These are phyloP conservation scores for Eimeria sp. DNA, from an alignment of 169 alveolate species.

Conservation along the genomic window DNA sequence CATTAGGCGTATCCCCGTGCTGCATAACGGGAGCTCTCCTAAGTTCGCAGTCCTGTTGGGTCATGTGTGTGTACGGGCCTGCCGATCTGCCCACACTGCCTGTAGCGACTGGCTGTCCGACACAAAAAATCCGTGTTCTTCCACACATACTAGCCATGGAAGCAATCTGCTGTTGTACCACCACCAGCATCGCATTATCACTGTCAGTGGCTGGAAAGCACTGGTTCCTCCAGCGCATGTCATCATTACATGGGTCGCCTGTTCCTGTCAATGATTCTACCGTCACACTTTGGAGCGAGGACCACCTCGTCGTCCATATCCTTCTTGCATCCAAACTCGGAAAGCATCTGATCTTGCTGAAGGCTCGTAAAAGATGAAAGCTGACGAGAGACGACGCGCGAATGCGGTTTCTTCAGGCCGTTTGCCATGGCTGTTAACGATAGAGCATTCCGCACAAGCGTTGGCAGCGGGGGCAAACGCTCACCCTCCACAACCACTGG, in stretches of 20 bases:
- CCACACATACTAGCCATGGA: neutral
- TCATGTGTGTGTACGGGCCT: neutral
- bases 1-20: neutral
- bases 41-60: neutral
- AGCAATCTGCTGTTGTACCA: neutral
- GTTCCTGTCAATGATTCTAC: constrained; percentile 75
- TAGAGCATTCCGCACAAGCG: constrained; percentile 86
- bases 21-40: neutral
- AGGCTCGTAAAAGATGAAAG: constrained; percentile 82
- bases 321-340: constrained; percentile 76
- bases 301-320: constrained; percentile 44
- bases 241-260: neutral
- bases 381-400: constrained; percentile 83
- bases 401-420: constrained; percentile 87
- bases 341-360: constrained; percentile 76
- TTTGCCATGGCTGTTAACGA: constrained; percentile 88
- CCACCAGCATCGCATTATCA: neutral
- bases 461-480: constrained; percentile 87
- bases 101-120: neutral
- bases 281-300: constrained; percentile 82
- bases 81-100: neutral
- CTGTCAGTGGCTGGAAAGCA: neutral
- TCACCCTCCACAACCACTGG: constrained; percentile 86
- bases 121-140: neutral
- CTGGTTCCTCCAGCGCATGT: neutral